These are phyloP conservation scores for Peribolospora baueri DNA, from an alignment of 768 basidiomycete species.

Conservation along the genomic window DNA sequence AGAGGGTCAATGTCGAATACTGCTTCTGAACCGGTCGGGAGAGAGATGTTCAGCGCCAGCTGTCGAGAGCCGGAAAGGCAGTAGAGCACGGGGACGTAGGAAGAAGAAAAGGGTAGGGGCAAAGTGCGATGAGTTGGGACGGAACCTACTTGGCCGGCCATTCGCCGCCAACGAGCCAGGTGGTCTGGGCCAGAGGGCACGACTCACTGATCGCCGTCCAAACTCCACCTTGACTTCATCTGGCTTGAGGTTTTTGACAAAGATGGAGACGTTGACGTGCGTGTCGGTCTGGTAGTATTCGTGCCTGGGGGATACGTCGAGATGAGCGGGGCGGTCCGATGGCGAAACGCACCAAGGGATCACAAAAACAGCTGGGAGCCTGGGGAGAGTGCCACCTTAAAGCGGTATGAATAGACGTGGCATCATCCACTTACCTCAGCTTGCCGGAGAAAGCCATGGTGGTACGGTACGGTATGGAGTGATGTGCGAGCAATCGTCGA, in stretches of 20 bases:
- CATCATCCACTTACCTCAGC: no score
- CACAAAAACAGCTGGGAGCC: background rate
- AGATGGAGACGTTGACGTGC: constrained; percentile 11
- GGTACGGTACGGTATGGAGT: no score
- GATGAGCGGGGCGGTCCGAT: background rate
- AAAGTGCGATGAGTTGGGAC: background rate
- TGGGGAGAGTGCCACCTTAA: background rate
- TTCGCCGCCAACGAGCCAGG: background rate
- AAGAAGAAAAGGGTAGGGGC: background rate
- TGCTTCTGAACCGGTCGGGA: constrained; percentile 11
- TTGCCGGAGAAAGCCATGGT: no score
- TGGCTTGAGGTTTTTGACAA: constrained; percentile 13
- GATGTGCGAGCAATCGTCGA: no score
- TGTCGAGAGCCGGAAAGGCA: background rate
- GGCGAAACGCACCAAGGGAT: no score
- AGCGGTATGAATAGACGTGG: no score
- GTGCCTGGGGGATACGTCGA: background rate
- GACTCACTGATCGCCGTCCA: constrained; percentile 5
- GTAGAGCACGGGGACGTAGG: background rate
- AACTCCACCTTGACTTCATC: constrained; percentile 11
- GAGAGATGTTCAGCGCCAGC: constrained; percentile 10
- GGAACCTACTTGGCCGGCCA: background rate
- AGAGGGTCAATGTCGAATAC: constrained; percentile 38
- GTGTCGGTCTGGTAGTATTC: constrained; percentile 12
- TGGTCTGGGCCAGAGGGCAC: background rate